These are phyloP conservation scores for Singerocomus rubriflavus DNA, from an alignment of 1,284 basidiomycete genomes.

Conservation along the genomic window DNA sequence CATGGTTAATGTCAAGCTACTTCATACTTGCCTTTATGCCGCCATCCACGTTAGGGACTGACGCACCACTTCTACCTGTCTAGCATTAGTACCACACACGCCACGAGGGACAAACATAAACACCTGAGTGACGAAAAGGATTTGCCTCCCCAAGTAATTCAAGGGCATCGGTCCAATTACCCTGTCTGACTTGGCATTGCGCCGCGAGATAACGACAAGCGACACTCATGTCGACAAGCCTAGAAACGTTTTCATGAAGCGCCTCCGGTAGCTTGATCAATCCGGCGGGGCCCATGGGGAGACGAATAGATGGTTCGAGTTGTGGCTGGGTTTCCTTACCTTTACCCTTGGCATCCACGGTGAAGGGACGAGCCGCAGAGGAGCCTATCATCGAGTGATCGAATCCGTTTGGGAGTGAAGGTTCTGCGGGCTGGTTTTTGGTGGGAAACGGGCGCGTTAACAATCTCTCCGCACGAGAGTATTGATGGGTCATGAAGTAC, in stretches of 20 bases:
- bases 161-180: conserved; percentile 89
- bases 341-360: conserved; percentile 51
- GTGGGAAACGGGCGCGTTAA: conserved; percentile 78
- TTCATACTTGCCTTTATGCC: conserved; percentile 70
- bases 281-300: conserved; percentile 67
- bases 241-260: conserved; percentile 60
- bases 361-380: conserved; percentile 25
- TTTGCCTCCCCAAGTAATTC: conserved; percentile 93
- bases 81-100: conserved; percentile 5
- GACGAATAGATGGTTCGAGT: conserved; percentile 44
- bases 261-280: conserved; percentile 63
- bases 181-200: conserved; percentile 89
- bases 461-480: conserved; percentile 89
- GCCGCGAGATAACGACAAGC: conserved; percentile 93
- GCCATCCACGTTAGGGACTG: conserved; percentile 75
- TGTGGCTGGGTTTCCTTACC: conserved; percentile 50
- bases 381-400: conserved; percentile 25
- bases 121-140: conserved; percentile 74
- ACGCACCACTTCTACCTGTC: conserved; percentile 57
- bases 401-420: conserved; percentile 44
- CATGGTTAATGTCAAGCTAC: neutral
- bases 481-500: conserved; percentile 94
- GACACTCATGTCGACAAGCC: conserved; percentile 87
- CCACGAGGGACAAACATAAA: neutral
- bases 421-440: conserved; percentile 41